Evolutionary conservation across 805 yeast species (phyloP).

Genomic region (Groenewaldozyma tartarivorans): DNA sequence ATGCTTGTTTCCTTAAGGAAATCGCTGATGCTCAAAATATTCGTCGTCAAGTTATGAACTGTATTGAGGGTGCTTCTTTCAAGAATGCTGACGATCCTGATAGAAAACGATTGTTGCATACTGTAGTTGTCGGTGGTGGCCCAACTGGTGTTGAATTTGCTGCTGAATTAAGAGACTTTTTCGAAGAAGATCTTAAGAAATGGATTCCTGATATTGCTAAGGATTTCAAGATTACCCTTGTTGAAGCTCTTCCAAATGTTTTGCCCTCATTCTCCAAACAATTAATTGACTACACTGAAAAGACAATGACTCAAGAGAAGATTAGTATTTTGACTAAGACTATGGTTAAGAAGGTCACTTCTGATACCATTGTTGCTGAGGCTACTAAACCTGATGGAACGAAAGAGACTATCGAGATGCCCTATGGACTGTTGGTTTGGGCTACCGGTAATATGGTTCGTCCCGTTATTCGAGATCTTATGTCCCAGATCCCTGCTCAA

Average conservation of each 20-base stretch:
- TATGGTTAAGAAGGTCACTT: constrained; percentile 79
- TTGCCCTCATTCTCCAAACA: constrained; percentile 41
- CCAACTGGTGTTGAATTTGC: constrained; percentile 98
- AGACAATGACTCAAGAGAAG: constrained; percentile 56
- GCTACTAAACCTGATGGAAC: constrained; percentile 60
- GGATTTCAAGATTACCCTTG: constrained; percentile 74
- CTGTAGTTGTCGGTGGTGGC: constrained; percentile 92
- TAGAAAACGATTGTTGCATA: constrained; percentile 61
- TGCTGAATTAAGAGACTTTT: constrained; percentile 90
- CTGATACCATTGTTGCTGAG: constrained; percentile 58
- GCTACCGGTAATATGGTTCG: constrained; percentile 96
- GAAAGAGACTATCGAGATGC: constrained; percentile 51
- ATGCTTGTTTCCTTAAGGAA: constrained; percentile 85
- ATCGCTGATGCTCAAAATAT: constrained; percentile 79
- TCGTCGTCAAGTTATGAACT: constrained; percentile 72
- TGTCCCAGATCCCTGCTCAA: constrained; percentile 57
- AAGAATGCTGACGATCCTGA: constrained; percentile 56
- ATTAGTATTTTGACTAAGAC: constrained; percentile 74
- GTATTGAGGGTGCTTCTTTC: constrained; percentile 83
- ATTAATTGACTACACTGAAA: constrained; percentile 59
- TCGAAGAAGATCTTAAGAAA: constrained; percentile 78
- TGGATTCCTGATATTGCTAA: constrained; percentile 81
- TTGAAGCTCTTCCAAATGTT: constrained; percentile 88
- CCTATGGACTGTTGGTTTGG: constrained; percentile 93
- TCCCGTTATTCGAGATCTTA: constrained; percentile 56